These are phyloP conservation scores for Phialemonium atrogriseum DNA, from an alignment of 2,329 filamentous ascomycete species.

Conservation along the genomic window DNA sequence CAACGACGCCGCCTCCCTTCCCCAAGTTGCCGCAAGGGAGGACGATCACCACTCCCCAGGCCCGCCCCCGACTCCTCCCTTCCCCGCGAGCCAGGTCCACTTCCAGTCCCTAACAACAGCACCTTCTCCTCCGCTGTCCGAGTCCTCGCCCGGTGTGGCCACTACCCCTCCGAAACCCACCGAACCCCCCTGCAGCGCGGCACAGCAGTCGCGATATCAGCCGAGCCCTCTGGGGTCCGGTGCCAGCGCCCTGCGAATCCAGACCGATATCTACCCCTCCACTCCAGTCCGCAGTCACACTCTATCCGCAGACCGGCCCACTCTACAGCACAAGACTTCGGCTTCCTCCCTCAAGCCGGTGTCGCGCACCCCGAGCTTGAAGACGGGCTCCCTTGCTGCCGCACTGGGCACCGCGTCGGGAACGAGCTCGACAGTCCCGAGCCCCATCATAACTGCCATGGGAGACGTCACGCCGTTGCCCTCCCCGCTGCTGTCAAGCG, in stretches of 20 bases:
- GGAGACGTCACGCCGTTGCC: constrained; percentile 72
- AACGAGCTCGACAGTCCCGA: constrained; percentile 61
- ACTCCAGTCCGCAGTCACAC: constrained; percentile 9
- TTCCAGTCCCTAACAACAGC: constrained; percentile 20
- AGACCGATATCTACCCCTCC: constrained; percentile 13
- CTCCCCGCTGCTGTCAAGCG: constrained; percentile 59
- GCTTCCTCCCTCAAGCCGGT: constrained; percentile 40
- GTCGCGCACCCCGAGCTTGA: constrained; percentile 53
- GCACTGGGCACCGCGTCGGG: constrained; percentile 43
- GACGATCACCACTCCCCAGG: no score
- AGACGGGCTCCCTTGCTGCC: constrained; percentile 40
- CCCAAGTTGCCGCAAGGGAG: no score
- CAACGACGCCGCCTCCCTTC: no score
- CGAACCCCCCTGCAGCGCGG: constrained; percentile 1
- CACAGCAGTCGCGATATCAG: constrained; percentile 8
- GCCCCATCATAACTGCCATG: constrained; percentile 67
- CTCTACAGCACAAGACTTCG: constrained; percentile 31
- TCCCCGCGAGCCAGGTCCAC: constrained; percentile 11
- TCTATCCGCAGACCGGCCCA: constrained; percentile 16
- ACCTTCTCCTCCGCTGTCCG: constrained; percentile 18
- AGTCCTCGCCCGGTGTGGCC: constrained; percentile 8
- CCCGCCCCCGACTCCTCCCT: constrained; percentile 5
- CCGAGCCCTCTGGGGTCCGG: constrained; percentile 5
- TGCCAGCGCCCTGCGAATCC: constrained; percentile 9
- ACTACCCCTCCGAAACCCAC: constrained; percentile 7